Percentiles rank a stretch among this genome's conserved stretches.
phyloP scores from a whole-genome alignment of 257 asterid species.

The Linaria vulgaris region DNA sequence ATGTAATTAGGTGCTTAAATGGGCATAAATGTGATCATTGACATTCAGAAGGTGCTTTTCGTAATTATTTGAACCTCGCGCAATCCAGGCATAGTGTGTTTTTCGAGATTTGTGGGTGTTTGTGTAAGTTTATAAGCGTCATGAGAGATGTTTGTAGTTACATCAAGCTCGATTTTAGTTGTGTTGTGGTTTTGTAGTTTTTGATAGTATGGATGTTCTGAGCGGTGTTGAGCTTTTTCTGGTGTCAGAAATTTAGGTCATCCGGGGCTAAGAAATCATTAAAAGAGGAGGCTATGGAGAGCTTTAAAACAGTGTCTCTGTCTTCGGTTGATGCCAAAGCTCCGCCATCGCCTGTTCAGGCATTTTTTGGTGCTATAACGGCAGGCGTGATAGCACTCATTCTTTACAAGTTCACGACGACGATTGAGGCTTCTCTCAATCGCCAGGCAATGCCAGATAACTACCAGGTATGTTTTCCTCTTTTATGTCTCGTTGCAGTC shows the following conservation, averaged over 20 bases:
- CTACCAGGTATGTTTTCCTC: conserved; percentile 53
- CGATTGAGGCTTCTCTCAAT: conserved; percentile 69
- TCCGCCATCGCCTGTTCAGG: conserved; percentile 74
- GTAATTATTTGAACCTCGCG: not conserved
- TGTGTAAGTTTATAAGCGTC: not conserved
- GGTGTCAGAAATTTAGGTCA: conserved; percentile 73
- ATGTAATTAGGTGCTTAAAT: too few relatives aligned
- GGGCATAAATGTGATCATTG: not conserved
- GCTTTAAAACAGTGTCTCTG: conserved; percentile 59
- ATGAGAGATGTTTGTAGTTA: not conserved
- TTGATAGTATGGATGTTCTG: not conserved
- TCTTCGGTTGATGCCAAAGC: conserved; percentile 49
- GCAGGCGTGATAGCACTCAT: conserved; percentile 70
- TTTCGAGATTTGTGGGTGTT: not conserved
- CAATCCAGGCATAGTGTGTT: not conserved
- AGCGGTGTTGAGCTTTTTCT: conserved; percentile 13
- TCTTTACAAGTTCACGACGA: conserved; percentile 75
- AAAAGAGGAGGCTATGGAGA: conserved; percentile 73
- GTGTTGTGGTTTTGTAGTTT: not conserved
- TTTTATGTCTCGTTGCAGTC: not conserved
- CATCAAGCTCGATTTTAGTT: not conserved
- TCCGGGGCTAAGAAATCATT: conserved; percentile 61
- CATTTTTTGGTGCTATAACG: conserved; percentile 72
- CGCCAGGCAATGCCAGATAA: conserved; percentile 77
- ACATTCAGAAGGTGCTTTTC: not conserved